Conservation (phyloP, 179 eudicot species). For the Carnegiea gigantea region DNA sequence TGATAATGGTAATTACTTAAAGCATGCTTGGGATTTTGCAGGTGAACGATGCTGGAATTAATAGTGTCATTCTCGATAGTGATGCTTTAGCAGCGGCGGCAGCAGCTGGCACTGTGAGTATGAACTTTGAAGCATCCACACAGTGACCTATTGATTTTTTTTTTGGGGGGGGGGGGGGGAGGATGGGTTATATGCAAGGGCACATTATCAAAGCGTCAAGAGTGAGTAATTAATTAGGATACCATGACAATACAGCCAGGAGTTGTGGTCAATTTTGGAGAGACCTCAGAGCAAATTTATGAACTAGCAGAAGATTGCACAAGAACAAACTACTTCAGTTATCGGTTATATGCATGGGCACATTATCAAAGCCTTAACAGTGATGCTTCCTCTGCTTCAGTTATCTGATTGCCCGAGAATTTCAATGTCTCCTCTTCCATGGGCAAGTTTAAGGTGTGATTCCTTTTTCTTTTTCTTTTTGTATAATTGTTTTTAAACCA, state of each 20-base stretch:
- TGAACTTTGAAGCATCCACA: too few relatives aligned
- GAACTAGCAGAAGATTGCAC: slow-evolving; percentile 35
- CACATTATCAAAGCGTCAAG: not conserved
- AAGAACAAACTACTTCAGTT: slow-evolving; percentile 34
- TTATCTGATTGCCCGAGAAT: slow-evolving; percentile 20
- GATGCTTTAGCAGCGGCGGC: not conserved
- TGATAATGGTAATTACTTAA: too few relatives aligned
- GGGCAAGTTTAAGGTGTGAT: not conserved
- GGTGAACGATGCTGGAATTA: slow-evolving; percentile 40
- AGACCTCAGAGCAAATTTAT: slow-evolving; percentile 1
- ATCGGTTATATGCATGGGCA: too few relatives aligned
- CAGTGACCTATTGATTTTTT: too few relatives aligned
- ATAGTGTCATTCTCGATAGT: not conserved
- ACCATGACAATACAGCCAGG: not conserved
- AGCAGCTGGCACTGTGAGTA: not conserved
- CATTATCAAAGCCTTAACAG: too few relatives aligned
- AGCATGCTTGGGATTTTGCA: slow-evolving; percentile 3
- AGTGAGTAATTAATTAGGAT: not conserved
- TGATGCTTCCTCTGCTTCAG: slow-evolving; percentile 37
- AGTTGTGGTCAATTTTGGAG: not conserved
- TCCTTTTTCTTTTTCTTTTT: too few relatives aligned
- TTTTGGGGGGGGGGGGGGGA: too few relatives aligned
- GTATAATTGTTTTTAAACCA: too few relatives aligned
- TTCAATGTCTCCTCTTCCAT: not conserved
- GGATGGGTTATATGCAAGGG: too few relatives aligned